phyloP scores from a whole-genome alignment of 176 grass and related monocot genomes.

The Aegilops umbellulata region DNA sequence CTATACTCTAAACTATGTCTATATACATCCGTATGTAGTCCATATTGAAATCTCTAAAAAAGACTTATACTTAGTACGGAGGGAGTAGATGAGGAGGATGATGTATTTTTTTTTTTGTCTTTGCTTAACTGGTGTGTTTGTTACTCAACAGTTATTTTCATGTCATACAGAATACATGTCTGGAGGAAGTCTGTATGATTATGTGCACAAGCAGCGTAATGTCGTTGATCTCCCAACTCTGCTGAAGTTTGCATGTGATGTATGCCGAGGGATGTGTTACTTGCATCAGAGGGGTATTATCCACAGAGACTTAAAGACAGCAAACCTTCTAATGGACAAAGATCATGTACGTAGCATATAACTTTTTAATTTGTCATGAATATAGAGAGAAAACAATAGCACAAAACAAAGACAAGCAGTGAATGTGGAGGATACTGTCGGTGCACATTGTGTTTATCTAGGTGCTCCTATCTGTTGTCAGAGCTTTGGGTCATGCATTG shows the following conservation, averaged over 20 bases:
- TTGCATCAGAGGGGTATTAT: constrained; percentile 92
- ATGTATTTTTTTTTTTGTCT: background rate
- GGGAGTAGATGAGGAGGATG: background rate
- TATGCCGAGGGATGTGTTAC: constrained; percentile 91
- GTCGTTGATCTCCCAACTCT: constrained; percentile 59
- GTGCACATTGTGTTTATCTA: background rate
- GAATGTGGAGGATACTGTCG: constrained; percentile 10
- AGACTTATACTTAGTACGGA: no score
- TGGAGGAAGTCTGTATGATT: constrained; percentile 95
- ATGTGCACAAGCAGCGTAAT: constrained; percentile 83
- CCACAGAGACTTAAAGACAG: constrained; percentile 98
- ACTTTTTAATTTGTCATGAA: constrained; percentile 2
- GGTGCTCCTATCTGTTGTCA: background rate
- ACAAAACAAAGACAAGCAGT: background rate
- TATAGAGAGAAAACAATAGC: constrained; percentile 7
- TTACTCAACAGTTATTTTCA: constrained; percentile 28
- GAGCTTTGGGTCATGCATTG: background rate
- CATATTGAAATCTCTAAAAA: no score
- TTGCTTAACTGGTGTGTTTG: constrained; percentile 11
- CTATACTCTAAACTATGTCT: no score
- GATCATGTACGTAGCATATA: constrained; percentile 63
- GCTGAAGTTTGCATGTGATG: constrained; percentile 88
- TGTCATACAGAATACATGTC: constrained; percentile 91
- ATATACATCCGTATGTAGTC: no score
- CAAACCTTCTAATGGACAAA: constrained; percentile 95